Base-by-base conservation (phyloP, 2,329 filamentous ascomycete species). In the Aspergillus quadrilineatus region DNA sequence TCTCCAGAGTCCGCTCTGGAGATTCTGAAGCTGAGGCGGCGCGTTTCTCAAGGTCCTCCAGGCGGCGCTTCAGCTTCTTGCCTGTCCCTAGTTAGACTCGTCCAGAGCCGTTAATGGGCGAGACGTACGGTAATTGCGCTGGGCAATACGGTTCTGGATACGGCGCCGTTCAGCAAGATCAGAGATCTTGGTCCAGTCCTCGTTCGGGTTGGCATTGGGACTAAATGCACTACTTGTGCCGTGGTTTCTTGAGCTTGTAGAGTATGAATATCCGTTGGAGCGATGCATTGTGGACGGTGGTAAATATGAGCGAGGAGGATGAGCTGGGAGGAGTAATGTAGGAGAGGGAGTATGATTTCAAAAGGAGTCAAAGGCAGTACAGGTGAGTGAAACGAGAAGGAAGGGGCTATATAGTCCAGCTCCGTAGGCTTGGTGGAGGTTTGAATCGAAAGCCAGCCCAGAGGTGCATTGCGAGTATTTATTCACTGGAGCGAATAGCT, bases 121-220 rank as follows among this genome's bases (percentile, higher is more conserved):
- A n/a, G 6, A 83, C 87, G 73, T 81, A 96, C 92, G 92, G 80
- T 97, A 97, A 80, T 96, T 96, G 69, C 92, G 88, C 79, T 97
- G 93, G 65, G 93, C 93, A 82, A 97, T 97, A 66, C 93, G 87
- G 79, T 97, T 97, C 78, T 97, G 92, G 79, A 97, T 96, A 72
- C 92, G 85, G 69, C 92, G 83, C 70, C 94, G 87, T 79, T 97
- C 93, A 50, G 92, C 93, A 58, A 97, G 87, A 75, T 97, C 93
- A 56, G 93, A 96, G 73, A 97, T 96, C 85, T 97, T 96, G 72
- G 93, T 97, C 93, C 93, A 97, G 79, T 97, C 93, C 79, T 97
- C 93, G 71, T 97, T 92, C 54, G 93, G 90, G 74, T 96, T 95
- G 67, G 92, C 93, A 62, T 91, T 95, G 68, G 89, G 89, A 77